A percentile compares a stretch with the other conserved stretches of the same genome.
Evolutionary conservation across 2,329 filamentous ascomycete species (phyloP).

Genomic region (Verticillium albo-atrum): DNA sequence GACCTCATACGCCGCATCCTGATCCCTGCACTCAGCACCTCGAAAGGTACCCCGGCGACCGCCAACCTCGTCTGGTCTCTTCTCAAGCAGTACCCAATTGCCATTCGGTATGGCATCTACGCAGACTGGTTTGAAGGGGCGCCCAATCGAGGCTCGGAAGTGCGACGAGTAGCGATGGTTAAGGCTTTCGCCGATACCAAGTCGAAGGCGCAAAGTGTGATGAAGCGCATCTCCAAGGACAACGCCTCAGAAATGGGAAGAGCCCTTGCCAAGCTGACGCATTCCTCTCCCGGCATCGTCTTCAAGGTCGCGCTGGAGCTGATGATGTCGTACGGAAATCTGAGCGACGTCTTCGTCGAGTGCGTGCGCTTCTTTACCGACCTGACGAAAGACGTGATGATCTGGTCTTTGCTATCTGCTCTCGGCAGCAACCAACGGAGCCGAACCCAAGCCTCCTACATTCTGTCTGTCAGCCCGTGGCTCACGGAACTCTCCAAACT

Average conservation of each 20-base stretch:
- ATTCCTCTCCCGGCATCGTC: slow-evolving; percentile 84
- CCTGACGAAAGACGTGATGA: slow-evolving; percentile 86
- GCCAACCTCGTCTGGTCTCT: slow-evolving; percentile 86
- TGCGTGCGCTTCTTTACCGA: slow-evolving; percentile 92
- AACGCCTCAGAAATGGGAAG: slow-evolving; percentile 85
- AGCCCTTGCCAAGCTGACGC: slow-evolving; percentile 85
- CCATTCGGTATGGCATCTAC: slow-evolving; percentile 81
- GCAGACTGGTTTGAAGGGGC: slow-evolving; percentile 86
- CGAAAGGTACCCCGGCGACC: slow-evolving; percentile 75
- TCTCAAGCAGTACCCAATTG: slow-evolving; percentile 71
- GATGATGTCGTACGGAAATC: slow-evolving; percentile 89
- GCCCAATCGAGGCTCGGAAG: slow-evolving; percentile 31
- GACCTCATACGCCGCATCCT: slow-evolving; percentile 78
- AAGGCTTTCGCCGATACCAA: slow-evolving; percentile 72
- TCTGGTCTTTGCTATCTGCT: slow-evolving; percentile 84
- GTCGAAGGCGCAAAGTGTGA: slow-evolving; percentile 75
- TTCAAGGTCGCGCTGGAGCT: slow-evolving; percentile 86
- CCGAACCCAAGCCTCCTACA: slow-evolving; percentile 57
- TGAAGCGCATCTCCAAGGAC: slow-evolving; percentile 85
- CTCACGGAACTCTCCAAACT: slow-evolving; percentile 86
- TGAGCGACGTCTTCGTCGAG: slow-evolving; percentile 92
- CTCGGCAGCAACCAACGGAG: slow-evolving; percentile 58
- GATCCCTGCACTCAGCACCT: slow-evolving; percentile 84
- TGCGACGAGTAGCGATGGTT: slow-evolving; percentile 53
- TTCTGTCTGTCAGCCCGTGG: slow-evolving; percentile 82